Conservation (phyloP, 2,329 filamentous ascomycete species). For the Exophiala aquamarina region DNA sequence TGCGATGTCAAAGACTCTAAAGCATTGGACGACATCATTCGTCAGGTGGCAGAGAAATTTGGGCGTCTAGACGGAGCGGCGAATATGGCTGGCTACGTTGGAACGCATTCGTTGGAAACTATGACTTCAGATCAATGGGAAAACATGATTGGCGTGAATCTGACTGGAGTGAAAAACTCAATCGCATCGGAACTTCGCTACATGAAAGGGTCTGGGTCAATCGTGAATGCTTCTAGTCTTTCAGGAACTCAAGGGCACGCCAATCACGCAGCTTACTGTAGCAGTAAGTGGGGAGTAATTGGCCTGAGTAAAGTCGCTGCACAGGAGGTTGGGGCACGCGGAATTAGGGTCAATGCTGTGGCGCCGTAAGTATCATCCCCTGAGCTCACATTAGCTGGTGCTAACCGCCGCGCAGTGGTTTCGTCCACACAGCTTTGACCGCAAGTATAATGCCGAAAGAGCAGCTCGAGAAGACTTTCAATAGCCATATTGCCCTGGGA, state of each 20-base stretch:
- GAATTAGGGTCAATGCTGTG: constrained; percentile 38
- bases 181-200: constrained; percentile 7
- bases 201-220: constrained; percentile 4
- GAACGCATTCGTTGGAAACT: neutral
- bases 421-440: too few relatives aligned
- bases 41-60: neutral
- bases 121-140: constrained; percentile 2
- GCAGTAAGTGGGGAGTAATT: constrained; percentile 43
- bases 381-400: too few relatives aligned
- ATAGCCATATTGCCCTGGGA: too few relatives aligned
- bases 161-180: constrained; percentile 12
- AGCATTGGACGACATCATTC: neutral
- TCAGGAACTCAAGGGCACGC: neutral
- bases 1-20: neutral
- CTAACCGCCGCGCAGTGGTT: too few relatives aligned
- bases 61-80: constrained; percentile 1
- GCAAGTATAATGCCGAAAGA: too few relatives aligned
- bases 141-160: constrained; percentile 8
- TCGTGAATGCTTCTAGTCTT: constrained; percentile 11
- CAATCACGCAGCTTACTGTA: constrained; percentile 39
- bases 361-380: constrained; percentile 8
- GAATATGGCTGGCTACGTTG: constrained; percentile 3
- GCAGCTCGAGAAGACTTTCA: too few relatives aligned
- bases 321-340: constrained; percentile 31
- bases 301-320: constrained; percentile 44